Conservation (phyloP, 164 flowering plant genomes). For the Platanus orientalis region DNA sequence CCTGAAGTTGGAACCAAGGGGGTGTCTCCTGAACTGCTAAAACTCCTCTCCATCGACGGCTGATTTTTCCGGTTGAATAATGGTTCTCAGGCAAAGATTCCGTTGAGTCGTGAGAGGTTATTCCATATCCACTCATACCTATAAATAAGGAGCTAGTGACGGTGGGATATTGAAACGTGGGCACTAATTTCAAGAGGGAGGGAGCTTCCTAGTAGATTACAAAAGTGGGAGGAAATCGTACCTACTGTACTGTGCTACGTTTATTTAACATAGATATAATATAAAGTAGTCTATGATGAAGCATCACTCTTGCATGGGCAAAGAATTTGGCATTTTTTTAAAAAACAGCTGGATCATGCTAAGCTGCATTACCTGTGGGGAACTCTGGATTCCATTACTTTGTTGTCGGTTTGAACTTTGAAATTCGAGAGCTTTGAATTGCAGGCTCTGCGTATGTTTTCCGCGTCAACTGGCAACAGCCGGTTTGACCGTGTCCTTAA, state of each 20-base stretch:
- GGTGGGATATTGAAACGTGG: background rate
- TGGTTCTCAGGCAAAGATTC: background rate
- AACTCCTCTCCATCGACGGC: constrained; percentile 1
- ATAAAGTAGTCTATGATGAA: too few species aligned
- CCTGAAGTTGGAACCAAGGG: background rate
- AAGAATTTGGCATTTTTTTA: background rate
- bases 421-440: background rate
- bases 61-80: background rate
- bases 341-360: constrained; percentile 11
- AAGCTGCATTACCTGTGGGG: background rate
- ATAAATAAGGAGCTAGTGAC: background rate
- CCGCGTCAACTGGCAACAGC: constrained; percentile 11
- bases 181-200: background rate
- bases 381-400: constrained; percentile 13
- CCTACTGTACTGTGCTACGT: too few species aligned
- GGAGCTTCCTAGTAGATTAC: constrained; percentile 14
- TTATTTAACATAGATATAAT: background rate
- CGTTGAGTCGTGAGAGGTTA: background rate
- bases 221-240: background rate
- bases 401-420: background rate
- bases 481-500: too few species aligned
- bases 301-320: background rate
- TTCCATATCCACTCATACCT: background rate
- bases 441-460: background rate
- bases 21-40: background rate